Conservation (phyloP, 805 yeast species). For the Pichia phayaonensis region DNA sequence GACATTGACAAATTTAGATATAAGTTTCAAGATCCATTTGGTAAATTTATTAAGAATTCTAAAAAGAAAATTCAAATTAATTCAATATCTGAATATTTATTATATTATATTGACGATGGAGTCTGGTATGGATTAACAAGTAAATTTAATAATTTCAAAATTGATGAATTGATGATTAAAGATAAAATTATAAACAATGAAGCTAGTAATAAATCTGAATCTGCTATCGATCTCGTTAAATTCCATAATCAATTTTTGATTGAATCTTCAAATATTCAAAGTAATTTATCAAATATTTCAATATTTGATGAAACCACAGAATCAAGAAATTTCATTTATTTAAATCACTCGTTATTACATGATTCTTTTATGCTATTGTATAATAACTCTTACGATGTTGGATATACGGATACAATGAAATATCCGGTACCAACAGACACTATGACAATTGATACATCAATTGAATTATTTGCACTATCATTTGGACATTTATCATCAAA, state of each 20-base stretch:
- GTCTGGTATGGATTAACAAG: slow-evolving; percentile 37
- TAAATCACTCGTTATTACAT: slow-evolving; percentile 33
- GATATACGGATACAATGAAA: slow-evolving; percentile 29
- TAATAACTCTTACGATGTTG: slow-evolving; percentile 20
- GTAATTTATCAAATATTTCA: slow-evolving; percentile 20
- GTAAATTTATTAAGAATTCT: slow-evolving; percentile 2
- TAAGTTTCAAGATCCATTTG: slow-evolving; percentile 4
- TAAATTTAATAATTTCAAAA: slow-evolving; percentile 26
- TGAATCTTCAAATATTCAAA: slow-evolving; percentile 26
- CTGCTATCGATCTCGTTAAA: slow-evolving; percentile 23
- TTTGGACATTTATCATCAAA: slow-evolving; percentile 68
- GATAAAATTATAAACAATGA: background rate
- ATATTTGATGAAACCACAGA: slow-evolving; percentile 32
- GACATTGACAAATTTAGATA: slow-evolving; percentile 15
- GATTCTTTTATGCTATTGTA: slow-evolving; percentile 33
- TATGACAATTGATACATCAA: slow-evolving; percentile 64
- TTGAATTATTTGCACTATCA: slow-evolving; percentile 63
- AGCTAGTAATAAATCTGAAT: slow-evolving; percentile 1
- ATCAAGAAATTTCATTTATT: slow-evolving; percentile 27
- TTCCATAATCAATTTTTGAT: slow-evolving; percentile 22
- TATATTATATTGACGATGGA: slow-evolving; percentile 33
- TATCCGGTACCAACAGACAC: slow-evolving; percentile 40
- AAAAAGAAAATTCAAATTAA: slow-evolving; percentile 10
- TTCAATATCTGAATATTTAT: slow-evolving; percentile 20
- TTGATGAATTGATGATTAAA: slow-evolving; percentile 28